Percentiles rank a stretch among this genome's conserved stretches.
phyloP scores from a whole-genome alignment of 805 yeast species.

The Suhomyces sp. region DNA sequence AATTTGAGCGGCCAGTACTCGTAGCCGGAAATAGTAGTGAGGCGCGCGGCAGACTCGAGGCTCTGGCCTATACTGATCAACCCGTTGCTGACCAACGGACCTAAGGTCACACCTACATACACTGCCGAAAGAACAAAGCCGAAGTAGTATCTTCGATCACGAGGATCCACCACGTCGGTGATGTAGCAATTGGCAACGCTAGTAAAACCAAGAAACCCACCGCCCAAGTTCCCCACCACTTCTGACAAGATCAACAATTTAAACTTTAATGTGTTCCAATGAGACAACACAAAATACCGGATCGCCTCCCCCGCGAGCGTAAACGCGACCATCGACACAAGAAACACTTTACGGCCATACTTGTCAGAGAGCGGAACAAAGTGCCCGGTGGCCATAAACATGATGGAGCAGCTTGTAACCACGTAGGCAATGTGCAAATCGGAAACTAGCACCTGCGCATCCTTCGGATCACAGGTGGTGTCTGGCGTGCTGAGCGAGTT shows the following conservation, averaged over 20 bases:
- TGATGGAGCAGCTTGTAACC: constrained; percentile 42
- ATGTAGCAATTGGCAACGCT: constrained; percentile 66
- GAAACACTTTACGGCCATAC: constrained; percentile 32
- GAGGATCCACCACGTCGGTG: constrained; percentile 67
- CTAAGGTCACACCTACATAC: constrained; percentile 58
- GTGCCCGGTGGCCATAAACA: constrained; percentile 56
- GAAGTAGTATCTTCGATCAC: constrained; percentile 53
- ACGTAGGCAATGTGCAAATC: constrained; percentile 45
- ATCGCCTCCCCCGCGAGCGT: constrained; percentile 20
- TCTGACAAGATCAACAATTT: constrained; percentile 41
- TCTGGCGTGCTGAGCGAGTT: constrained; percentile 13
- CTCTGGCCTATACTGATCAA: constrained; percentile 9
- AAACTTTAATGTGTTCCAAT: constrained; percentile 28
- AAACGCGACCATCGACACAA: constrained; percentile 17
- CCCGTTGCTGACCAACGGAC: constrained; percentile 58
- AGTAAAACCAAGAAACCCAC: constrained; percentile 56
- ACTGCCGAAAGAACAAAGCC: constrained; percentile 59
- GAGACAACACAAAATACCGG: constrained; percentile 24
- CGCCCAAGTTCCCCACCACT: constrained; percentile 52
- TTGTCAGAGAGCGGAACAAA: constrained; percentile 37
- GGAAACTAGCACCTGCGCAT: constrained; percentile 43
- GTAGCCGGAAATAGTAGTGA: neutral
- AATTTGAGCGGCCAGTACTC: constrained; percentile 34
- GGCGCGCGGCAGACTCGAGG: neutral
- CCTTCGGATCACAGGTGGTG: constrained; percentile 27